Conservation (phyloP, 805 yeast species). For the Metschnikowia proteae region DNA sequence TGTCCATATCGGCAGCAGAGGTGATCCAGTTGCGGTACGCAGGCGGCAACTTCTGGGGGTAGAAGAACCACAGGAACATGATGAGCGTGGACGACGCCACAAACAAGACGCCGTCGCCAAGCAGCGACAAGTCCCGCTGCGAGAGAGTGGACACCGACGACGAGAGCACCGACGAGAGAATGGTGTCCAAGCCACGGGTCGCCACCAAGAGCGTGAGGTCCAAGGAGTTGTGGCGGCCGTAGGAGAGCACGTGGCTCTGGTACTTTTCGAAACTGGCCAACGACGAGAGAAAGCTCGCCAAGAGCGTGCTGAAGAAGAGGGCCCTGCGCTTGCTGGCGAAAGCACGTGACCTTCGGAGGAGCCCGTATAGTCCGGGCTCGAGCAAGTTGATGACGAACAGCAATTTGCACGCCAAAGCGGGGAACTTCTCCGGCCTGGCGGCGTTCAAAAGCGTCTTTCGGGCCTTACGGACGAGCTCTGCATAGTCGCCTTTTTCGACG, state of each 20-base stretch:
- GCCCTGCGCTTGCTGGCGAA: not conserved
- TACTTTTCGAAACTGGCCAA: constrained; percentile 27
- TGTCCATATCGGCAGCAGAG: constrained; percentile 46
- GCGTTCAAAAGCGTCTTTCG: constrained; percentile 22
- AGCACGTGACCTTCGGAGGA: constrained; percentile 11
- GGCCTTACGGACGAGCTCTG: constrained; percentile 16
- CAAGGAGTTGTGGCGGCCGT: constrained; percentile 30
- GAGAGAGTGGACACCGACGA: constrained; percentile 4
- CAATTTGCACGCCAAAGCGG: constrained; percentile 31
- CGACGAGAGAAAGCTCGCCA: constrained; percentile 28
- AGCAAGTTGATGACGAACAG: constrained; percentile 30
- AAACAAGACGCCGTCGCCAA: constrained; percentile 30
- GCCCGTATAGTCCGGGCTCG: constrained; percentile 21
- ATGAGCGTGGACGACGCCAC: constrained; percentile 28
- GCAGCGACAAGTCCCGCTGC: constrained; percentile 1
- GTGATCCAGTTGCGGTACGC: constrained; percentile 48
- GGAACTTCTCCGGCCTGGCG: constrained; percentile 31
- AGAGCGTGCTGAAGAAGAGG: constrained; percentile 23
- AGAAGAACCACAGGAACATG: constrained; percentile 38
- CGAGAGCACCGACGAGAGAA: constrained; percentile 4
- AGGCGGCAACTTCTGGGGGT: constrained; percentile 40
- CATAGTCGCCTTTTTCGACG: constrained; percentile 16
- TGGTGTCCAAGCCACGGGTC: constrained; percentile 35
- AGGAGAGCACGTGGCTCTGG: constrained; percentile 28
- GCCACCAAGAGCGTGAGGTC: constrained; percentile 36